Base-by-base conservation (phyloP, 2,329 filamentous ascomycete genomes). In the Diplocarpon rosae region DNA sequence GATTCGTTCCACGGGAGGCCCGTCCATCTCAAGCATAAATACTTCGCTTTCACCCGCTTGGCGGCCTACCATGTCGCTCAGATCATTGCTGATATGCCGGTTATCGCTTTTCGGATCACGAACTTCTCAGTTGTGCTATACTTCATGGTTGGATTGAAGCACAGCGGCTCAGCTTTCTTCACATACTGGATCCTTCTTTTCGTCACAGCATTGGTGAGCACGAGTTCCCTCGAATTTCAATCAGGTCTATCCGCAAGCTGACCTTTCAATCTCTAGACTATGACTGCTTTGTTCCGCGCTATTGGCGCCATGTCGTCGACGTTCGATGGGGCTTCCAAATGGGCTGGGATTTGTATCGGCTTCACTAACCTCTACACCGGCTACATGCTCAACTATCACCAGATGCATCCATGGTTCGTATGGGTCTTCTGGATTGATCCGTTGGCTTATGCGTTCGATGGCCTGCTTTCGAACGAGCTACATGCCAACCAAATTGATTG, bases 401-500 rank as follows among this genome's bases (percentile, higher is more conserved):
- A 75, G 45, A 81, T 81, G 77, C 73, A 76, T 33, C 70, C 72
- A 0, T 81, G 75, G 75, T 71, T 80, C 20, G 62, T 66, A 20
- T 44, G 42, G 42, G 59, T 81, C 2, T 78, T 71, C 49, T 80
- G 76, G 73, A 71, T 81, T 17, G 71, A 83, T 50, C 82, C 82
- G 0, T 64, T 87, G 3, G 75, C 82, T 0, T 86, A 85, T 47
- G 78, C 70, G 0, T 87, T 85, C 46, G 78, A 86, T 51, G 73
- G 72, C 0, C 61, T 88, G 0, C 68, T 86, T 56, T 68, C 78
- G 0, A 87, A 87, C 53, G 83, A 88, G 57, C 85, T 87, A 46
- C 70, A 82, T 50, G 65, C 63, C 29, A 65, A 81, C 56, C 66
- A 56, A 1, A 69, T 78, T n/a, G 62, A 66, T 1, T 78, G 75